Evolutionary conservation across 1,139 yeast species (phyloP), one percentile per base, ranked within the genome.

Genomic region (Blastobotrys serpentis): DNA sequence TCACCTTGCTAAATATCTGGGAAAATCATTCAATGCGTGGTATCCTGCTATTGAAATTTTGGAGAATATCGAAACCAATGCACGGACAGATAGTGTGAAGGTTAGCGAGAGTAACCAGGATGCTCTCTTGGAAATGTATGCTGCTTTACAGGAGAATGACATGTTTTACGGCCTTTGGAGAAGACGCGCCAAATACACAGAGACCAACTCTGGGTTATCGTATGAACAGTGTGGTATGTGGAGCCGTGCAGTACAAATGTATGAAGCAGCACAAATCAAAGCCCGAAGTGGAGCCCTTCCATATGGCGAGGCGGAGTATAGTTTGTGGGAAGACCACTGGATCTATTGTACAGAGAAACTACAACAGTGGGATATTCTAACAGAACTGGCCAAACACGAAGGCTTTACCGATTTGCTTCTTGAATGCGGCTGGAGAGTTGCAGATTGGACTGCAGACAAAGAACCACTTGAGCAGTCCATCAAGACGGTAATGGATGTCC

Each of bases 271-370:
- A 1, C 98, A 94, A 69, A 86, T 94, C 52, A 90, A 92, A 60
- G 98, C 98, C 0, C 75, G 98, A 52, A 85, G 95, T 62, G 98
- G 98, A 1, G 95, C 87, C 2, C 72, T 92, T 45, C 98, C 98
- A 0, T 94, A 88, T 64, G 88, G 96, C 21, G 98, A 94, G 62
- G 81, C 96, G 1, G 99, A 94, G 62, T 94, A 94, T 62, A 83
- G 95, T 0, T 73, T 94, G 42, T 94, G 99, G 99, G 99, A 94
- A 70, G 98, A 94, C 63, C 95, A 92, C 60, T 94, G 98, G 99
- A 88, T 94, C 49, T 71, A 87, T 32, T 90, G 98, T 72, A 96
- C 98, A 1, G 97, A 94, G 64, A 92, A 94, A 63, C 73, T 94
- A 46, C 99, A 94, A 63, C 98, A 92, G 56, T 94, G 99, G 99